A percentile compares a stretch with the other conserved stretches of the same genome.
phyloP scores from a whole-genome alignment of 345 rosid species.

The Boechera stricta region DNA sequence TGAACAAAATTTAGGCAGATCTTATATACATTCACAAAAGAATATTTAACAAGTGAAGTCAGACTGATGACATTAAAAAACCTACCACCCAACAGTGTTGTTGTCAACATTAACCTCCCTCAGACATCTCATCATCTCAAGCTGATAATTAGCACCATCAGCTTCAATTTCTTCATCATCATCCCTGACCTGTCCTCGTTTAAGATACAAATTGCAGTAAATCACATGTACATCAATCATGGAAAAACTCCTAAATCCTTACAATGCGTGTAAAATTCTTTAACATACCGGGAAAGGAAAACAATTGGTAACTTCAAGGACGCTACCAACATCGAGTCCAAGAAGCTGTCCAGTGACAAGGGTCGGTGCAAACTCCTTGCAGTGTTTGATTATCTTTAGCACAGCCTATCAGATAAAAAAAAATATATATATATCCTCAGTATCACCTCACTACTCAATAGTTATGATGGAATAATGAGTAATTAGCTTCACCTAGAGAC shows the following conservation, averaged over 20 bases:
- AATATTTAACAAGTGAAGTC: conserved; percentile 4
- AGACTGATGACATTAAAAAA: not conserved
- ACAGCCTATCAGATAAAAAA: conserved; percentile 58
- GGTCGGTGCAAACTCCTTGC: conserved; percentile 96
- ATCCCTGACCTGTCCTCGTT: conserved; percentile 63
- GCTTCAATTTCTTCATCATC: conserved; percentile 98
- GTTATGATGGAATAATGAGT: not conserved
- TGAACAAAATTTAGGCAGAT: conserved; percentile 40
- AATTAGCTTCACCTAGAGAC: not conserved
- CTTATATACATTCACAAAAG: not conserved
- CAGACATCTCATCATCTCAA: conserved; percentile 98
- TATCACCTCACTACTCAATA: no score
- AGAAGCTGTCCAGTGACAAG: conserved; percentile 98
- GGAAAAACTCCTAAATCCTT: not conserved
- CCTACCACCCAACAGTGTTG: conserved; percentile 97
- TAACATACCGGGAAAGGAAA: conserved; percentile 93
- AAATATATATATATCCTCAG: conserved; percentile 9
- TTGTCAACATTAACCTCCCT: conserved; percentile 99
- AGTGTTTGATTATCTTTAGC: conserved; percentile 92
- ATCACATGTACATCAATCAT: not conserved
- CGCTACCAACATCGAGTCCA: conserved; percentile 97
- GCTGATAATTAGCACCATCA: conserved; percentile 99
- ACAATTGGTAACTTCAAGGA: conserved; percentile 98
- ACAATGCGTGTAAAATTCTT: not conserved
- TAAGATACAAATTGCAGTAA: not conserved